These are phyloP conservation scores for Antrodiella citrinella DNA, from an alignment of 768 basidiomycete species.

Conservation along the genomic window DNA sequence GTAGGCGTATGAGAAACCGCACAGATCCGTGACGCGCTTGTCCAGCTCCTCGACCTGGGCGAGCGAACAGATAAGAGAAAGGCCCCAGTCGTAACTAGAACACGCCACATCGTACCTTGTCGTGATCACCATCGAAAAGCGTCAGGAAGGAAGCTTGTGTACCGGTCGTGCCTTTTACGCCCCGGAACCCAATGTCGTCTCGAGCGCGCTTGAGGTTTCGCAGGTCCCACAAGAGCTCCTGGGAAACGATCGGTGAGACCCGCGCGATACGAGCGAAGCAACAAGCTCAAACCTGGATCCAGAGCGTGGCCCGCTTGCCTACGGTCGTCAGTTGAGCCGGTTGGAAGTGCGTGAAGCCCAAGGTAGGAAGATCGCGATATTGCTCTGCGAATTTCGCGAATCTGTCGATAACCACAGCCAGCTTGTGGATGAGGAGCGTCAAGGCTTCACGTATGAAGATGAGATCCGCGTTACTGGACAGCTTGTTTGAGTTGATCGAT, in stretches of 20 bases:
- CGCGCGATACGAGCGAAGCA: constrained; percentile 1
- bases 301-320: constrained; percentile 91
- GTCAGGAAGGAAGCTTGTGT: constrained; percentile 95
- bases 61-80: not conserved
- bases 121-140: constrained; percentile 91
- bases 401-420: constrained; percentile 86
- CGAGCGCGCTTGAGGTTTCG: constrained; percentile 85
- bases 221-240: constrained; percentile 96
- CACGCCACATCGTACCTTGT: constrained; percentile 67
- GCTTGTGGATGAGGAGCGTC: constrained; percentile 74
- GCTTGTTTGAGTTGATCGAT: not conserved
- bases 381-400: constrained; percentile 78
- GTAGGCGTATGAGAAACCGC: constrained; percentile 90
- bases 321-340: constrained; percentile 98
- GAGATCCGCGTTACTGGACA: constrained; percentile 85
- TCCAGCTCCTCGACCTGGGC: constrained; percentile 81
- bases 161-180: constrained; percentile 98
- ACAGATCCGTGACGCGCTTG: constrained; percentile 79
- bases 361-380: constrained; percentile 82
- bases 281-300: constrained; percentile 90
- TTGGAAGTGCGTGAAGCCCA: constrained; percentile 99
- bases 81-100: too few relatives aligned
- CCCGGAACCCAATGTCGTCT: constrained; percentile 92
- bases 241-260: too few relatives aligned
- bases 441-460: constrained; percentile 92